These are phyloP conservation scores for Cladophialophora exuberans DNA, from an alignment of 2,329 filamentous ascomycete species.

Conservation along the genomic window DNA sequence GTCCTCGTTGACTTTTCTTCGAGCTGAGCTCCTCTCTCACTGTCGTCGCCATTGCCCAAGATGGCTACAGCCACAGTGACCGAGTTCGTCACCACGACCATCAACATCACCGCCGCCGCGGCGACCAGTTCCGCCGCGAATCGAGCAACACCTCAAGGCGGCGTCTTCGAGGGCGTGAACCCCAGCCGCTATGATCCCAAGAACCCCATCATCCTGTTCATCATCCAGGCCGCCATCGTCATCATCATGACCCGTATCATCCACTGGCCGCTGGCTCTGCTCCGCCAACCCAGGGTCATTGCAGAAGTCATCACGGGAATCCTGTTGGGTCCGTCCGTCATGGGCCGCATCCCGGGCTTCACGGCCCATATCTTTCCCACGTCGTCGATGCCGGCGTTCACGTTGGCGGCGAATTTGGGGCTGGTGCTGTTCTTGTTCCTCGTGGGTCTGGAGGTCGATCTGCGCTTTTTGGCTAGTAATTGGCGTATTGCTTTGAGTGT, in stretches of 20 bases:
- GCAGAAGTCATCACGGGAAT: slow-evolving; percentile 85
- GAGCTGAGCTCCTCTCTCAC: not conserved
- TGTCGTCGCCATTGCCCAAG: not conserved
- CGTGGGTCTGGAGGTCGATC: slow-evolving; percentile 83
- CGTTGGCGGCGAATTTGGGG: slow-evolving; percentile 79
- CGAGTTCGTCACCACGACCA: slow-evolving; percentile 28
- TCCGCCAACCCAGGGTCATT: slow-evolving; percentile 81
- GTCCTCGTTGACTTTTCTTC: not conserved
- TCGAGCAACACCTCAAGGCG: slow-evolving; percentile 60
- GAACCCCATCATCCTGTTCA: slow-evolving; percentile 75
- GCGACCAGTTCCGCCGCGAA: slow-evolving; percentile 35
- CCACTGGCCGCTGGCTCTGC: slow-evolving; percentile 74
- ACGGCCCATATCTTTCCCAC: slow-evolving; percentile 74
- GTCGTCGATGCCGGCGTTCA: slow-evolving; percentile 73
- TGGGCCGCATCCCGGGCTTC: slow-evolving; percentile 84
- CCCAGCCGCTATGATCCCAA: slow-evolving; percentile 70
- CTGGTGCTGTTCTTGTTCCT: slow-evolving; percentile 85
- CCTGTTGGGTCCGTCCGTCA: slow-evolving; percentile 81
- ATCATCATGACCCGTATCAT: slow-evolving; percentile 74
- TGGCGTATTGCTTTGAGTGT: slow-evolving; percentile 81
- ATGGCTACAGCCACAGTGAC: slow-evolving; percentile 32
- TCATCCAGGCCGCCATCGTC: slow-evolving; percentile 74
- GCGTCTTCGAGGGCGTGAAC: slow-evolving; percentile 72
- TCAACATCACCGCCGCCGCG: slow-evolving; percentile 25
- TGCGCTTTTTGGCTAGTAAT: slow-evolving; percentile 75